Percentiles rank a stretch among this genome's conserved stretches.
phyloP scores from a whole-genome alignment of 2,329 filamentous ascomycete genomes.

The Alternaria triticimaculans region DNA sequence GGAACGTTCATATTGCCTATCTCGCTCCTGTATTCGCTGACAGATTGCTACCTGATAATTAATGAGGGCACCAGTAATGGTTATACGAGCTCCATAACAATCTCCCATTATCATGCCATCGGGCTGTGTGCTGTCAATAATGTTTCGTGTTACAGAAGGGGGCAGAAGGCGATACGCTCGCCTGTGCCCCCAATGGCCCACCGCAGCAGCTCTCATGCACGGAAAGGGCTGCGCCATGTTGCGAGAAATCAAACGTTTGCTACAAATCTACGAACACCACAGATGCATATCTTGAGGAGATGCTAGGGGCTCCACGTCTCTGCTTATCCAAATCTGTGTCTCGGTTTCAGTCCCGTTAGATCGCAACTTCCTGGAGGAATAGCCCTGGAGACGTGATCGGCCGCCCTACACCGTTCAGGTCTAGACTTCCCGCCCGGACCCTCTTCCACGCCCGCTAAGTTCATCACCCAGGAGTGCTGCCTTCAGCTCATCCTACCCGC shows the following conservation, averaged over 20 bases:
- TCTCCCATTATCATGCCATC: background rate
- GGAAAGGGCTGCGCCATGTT: slow-evolving; percentile 15
- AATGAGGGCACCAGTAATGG: background rate
- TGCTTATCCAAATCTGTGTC: background rate
- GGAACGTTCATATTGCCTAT: background rate
- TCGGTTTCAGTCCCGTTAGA: background rate
- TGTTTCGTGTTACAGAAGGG: background rate
- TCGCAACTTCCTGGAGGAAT: background rate
- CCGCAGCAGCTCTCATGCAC: slow-evolving; percentile 9
- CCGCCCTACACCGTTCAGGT: background rate
- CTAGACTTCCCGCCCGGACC: slow-evolving; percentile 4
- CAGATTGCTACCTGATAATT: background rate
- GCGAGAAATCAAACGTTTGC: background rate
- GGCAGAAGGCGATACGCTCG: slow-evolving; percentile 17
- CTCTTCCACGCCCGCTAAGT: slow-evolving; percentile 2
- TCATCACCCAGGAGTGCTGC: slow-evolving; percentile 2
- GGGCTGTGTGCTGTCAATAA: background rate
- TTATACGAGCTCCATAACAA: background rate
- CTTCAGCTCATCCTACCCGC: slow-evolving; percentile 4
- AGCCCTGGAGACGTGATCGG: slow-evolving; percentile 1
- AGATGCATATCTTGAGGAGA: background rate
- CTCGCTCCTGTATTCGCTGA: background rate
- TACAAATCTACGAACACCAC: background rate
- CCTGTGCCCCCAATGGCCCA: slow-evolving; percentile 8
- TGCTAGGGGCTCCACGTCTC: background rate